Evolutionary conservation across 768 basidiomycete genomes (phyloP).

Genomic region (Lentinula aciculospora): DNA sequence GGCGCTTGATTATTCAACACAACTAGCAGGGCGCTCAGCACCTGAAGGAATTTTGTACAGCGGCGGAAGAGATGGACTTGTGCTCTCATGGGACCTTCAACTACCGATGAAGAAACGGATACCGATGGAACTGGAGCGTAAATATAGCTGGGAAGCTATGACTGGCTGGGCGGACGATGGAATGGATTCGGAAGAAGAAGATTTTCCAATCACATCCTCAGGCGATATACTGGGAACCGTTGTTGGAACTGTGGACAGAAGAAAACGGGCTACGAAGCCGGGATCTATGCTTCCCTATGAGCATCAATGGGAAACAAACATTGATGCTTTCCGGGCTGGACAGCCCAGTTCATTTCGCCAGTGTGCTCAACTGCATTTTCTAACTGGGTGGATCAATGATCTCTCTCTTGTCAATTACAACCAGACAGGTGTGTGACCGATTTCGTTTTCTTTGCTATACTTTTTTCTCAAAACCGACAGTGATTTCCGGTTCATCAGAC

Average conservation of each 20-base stretch:
- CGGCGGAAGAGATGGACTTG: conserved; percentile 82
- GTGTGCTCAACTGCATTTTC: conserved; percentile 70
- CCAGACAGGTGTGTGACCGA: conserved; percentile 60
- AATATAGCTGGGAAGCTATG: conserved; percentile 65
- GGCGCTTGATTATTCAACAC: conserved; percentile 83
- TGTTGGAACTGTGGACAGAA: conserved; percentile 19
- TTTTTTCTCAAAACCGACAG: conserved; percentile 26
- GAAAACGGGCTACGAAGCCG: conserved; percentile 29
- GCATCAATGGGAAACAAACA: conserved; percentile 76
- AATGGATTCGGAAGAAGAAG: conserved; percentile 60
- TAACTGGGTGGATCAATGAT: conserved; percentile 94
- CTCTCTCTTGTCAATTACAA: conserved; percentile 87
- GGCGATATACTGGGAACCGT: conserved; percentile 79
- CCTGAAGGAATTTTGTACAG: conserved; percentile 90
- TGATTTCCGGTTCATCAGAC: conserved; percentile 93
- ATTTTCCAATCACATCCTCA: conserved; percentile 57
- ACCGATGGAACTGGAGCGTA: conserved; percentile 18
- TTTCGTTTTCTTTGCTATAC: not conserved
- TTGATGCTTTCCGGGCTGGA: conserved; percentile 39
- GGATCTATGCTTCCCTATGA: conserved; percentile 52
- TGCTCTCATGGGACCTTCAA: conserved; percentile 84
- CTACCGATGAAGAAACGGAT: conserved; percentile 53
- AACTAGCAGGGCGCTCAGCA: conserved; percentile 51
- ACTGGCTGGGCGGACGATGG: conserved; percentile 80
- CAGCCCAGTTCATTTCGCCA: conserved; percentile 73